A percentile compares a stretch with the other conserved stretches of the same genome.
Conservation (phyloP, 352 stramenopile genomes). For the Thalassiosira mediterranea region DNA sequence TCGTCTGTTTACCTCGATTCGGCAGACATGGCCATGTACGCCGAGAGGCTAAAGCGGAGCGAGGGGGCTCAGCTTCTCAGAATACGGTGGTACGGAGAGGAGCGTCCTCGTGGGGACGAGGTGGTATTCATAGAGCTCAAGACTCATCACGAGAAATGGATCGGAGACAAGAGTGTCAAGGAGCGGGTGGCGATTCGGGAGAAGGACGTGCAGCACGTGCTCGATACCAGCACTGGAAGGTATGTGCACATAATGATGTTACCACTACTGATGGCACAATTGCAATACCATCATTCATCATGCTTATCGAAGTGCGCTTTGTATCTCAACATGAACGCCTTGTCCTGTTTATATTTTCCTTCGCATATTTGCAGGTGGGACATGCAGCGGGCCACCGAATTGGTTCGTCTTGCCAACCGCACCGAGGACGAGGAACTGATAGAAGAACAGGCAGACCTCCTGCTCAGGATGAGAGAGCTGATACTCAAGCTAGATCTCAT, state of each 20-base stretch:
- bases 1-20: constrained; percentile 56
- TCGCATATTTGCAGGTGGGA: no score
- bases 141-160: constrained; percentile 55
- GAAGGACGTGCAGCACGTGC: constrained; percentile 19
- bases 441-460: constrained; percentile 4
- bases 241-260: no score
- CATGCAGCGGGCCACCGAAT: background rate
- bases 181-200: constrained; percentile 31
- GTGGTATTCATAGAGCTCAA: constrained; percentile 52
- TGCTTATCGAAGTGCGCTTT: no score
- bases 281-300: no score
- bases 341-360: no score
- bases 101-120: constrained; percentile 23
- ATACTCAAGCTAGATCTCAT: constrained; percentile 36
- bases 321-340: no score
- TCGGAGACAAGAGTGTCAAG: constrained; percentile 49
- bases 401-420: constrained; percentile 20
- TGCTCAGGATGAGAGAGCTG: constrained; percentile 33
- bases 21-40: constrained; percentile 37
- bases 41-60: constrained; percentile 18
- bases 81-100: constrained; percentile 47
- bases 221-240: constrained; percentile 2
- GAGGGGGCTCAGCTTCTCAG: constrained; percentile 47
- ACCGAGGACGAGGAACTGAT: constrained; percentile 18
- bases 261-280: no score